Evolutionary conservation across 768 basidiomycete species (phyloP), one percentile per base, ranked within the genome.

Genomic region (Scleroderma bovista): DNA sequence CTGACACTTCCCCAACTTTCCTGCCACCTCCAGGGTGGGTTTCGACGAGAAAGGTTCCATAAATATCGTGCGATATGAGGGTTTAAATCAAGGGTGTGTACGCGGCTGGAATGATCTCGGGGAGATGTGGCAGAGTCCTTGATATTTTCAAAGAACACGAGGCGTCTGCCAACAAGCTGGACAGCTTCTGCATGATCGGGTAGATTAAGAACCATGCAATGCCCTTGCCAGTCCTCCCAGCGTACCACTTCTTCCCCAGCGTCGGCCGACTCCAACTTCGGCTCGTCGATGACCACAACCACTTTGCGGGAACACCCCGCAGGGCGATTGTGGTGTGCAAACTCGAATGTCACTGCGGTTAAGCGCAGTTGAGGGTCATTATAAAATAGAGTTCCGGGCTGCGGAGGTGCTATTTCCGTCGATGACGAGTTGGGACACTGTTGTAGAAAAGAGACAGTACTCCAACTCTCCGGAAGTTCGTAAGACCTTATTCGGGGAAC

Each of bases 391-490:
- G 79, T 75, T 41, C 64, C 73, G 2, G 74, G 58, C 24, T 70
- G 62, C 2, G 71, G 62, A 3, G 60, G 47, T 24, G 66, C 50
- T 23, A 75, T 72, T 41, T 55, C 61, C 53, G 63, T 68, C 8
- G 74, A 68, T 34, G 76, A 71, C 12, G 65, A 67, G 52, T 83
- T 81, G 1, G 72, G 72, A 43, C 70, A 69, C 53, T 83, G 76
- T 31, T 69, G 72, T 55, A 83, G 65, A 24, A 63, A 63, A 13
- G 72, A 74, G 36, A 65, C 50, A 34, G 68, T 67, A 41, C 55
- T 65, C 81, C 80, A 84, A 24, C 69, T 67, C 34, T 69, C 71
- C 1, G 82, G 79, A 20, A 84, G 72, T 55, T 83, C 78, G 59
- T 80, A 81, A 48, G 63, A 59, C 47, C 57, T 58, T 10, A 57